phyloP scores from a whole-genome alignment of 768 basidiomycete species.

The Hygrocybe coccinea region DNA sequence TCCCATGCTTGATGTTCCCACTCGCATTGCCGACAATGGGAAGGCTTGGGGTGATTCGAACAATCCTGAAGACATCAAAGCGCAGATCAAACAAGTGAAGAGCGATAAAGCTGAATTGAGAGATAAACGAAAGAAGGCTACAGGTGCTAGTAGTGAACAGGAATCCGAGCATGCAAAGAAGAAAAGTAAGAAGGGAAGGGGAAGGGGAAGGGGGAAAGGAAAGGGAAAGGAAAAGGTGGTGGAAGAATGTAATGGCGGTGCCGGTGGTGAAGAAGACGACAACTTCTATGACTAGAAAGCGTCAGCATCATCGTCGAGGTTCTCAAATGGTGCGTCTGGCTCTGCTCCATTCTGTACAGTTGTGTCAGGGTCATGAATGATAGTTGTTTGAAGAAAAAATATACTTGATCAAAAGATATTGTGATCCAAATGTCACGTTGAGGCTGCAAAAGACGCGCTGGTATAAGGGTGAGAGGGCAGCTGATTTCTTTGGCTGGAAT shows the following conservation, averaged over 20 bases:
- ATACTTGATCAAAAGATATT: constrained; percentile 13
- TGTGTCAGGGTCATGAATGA: constrained; percentile 2
- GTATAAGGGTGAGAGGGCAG: constrained; percentile 11
- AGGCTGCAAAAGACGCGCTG: neutral
- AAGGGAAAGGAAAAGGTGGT: too few species aligned
- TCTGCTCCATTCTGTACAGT: neutral
- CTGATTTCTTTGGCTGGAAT: constrained; percentile 11
- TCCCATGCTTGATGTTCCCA: constrained; percentile 6
- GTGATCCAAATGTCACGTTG: neutral
- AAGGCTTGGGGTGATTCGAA: constrained; percentile 15
- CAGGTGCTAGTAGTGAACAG: neutral
- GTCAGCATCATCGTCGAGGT: too few species aligned
- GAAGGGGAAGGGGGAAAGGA: too few species aligned
- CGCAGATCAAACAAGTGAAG: neutral
- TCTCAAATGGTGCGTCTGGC: neutral
- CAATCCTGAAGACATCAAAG: constrained; percentile 12
- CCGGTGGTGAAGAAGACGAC: too few species aligned
- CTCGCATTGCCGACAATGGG: constrained; percentile 13
- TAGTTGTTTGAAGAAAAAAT: constrained; percentile 14
- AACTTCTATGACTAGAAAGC: too few species aligned
- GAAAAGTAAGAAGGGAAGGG: too few species aligned
- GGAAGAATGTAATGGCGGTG: too few species aligned
- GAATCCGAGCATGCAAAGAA: too few species aligned
- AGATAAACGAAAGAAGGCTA: neutral
- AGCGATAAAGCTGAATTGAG: neutral